A percentile compares a stretch with the other conserved stretches of the same genome.
phyloP scores from a whole-genome alignment of 768 basidiomycete species.

The Tylopilus subfusipes region DNA sequence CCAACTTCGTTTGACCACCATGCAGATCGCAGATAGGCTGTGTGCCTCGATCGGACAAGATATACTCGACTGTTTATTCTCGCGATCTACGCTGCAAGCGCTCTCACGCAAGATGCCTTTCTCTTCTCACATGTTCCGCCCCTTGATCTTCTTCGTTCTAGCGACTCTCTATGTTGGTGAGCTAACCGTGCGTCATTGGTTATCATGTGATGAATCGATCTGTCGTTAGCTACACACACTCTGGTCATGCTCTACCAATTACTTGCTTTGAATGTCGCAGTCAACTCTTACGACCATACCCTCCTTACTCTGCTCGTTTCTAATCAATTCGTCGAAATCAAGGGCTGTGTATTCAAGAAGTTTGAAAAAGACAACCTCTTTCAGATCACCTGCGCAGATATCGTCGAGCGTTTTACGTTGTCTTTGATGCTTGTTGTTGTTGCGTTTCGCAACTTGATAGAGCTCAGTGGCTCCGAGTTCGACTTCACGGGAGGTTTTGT shows the following conservation, averaged over 20 bases:
- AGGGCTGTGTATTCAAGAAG: slow-evolving; percentile 98
- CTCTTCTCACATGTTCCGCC: slow-evolving; percentile 65
- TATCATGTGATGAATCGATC: neutral
- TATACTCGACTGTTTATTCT: slow-evolving; percentile 93
- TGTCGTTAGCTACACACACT: slow-evolving; percentile 68
- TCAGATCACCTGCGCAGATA: slow-evolving; percentile 98
- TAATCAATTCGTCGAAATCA: slow-evolving; percentile 99
- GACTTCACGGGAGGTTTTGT: slow-evolving; percentile 67
- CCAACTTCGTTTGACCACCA: neutral
- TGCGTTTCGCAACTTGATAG: slow-evolving; percentile 91
- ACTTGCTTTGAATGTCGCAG: slow-evolving; percentile 91
- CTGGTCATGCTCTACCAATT: slow-evolving; percentile 97
- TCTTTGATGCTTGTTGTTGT: slow-evolving; percentile 88
- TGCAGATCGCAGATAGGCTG: slow-evolving; percentile 87
- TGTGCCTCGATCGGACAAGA: slow-evolving; percentile 98
- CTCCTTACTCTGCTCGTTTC: slow-evolving; percentile 91
- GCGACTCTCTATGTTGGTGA: slow-evolving; percentile 80
- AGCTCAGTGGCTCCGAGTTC: slow-evolving; percentile 88
- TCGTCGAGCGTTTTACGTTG: slow-evolving; percentile 95
- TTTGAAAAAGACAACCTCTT: slow-evolving; percentile 99
- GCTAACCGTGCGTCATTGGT: slow-evolving; percentile 18
- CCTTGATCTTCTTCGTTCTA: slow-evolving; percentile 79
- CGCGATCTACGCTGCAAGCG: slow-evolving; percentile 80
- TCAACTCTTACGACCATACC: slow-evolving; percentile 97
- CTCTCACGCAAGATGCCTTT: slow-evolving; percentile 61